Percentiles rank a stretch among this genome's conserved stretches.
phyloP scores from a whole-genome alignment of 495 filamentous ascomycete species.

The Penicillium cinerascens region DNA sequence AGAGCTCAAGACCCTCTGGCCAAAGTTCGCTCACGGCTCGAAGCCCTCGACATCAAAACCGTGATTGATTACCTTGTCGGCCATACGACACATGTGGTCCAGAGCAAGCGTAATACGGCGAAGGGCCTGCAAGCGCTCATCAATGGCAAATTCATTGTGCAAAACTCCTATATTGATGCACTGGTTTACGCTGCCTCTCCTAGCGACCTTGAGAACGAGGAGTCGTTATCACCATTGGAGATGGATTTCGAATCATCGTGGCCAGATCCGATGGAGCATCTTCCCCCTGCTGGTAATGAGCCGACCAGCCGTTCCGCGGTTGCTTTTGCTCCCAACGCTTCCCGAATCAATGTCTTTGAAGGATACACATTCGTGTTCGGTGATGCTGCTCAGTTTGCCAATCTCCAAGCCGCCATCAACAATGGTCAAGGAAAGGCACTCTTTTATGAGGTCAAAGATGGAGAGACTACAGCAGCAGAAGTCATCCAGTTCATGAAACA shows the following conservation, averaged over 20 bases:
- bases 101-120: slow-evolving; percentile 84
- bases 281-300: slow-evolving; percentile 75
- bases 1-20: slow-evolving; percentile 64
- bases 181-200: slow-evolving; percentile 63
- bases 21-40: slow-evolving; percentile 59
- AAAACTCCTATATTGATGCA: slow-evolving; percentile 69
- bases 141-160: slow-evolving; percentile 76
- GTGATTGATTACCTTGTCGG: slow-evolving; percentile 63
- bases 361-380: slow-evolving; percentile 89
- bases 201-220: slow-evolving; percentile 48
- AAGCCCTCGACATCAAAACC: slow-evolving; percentile 84
- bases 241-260: slow-evolving; percentile 76
- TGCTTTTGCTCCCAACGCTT: slow-evolving; percentile 64
- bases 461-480: slow-evolving; percentile 68
- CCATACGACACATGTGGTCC: slow-evolving; percentile 81
- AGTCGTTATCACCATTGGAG: slow-evolving; percentile 66
- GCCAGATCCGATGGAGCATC: slow-evolving; percentile 67
- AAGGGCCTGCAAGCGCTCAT: slow-evolving; percentile 86
- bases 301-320: slow-evolving; percentile 57
- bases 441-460: slow-evolving; percentile 56
- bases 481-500: slow-evolving; percentile 74
- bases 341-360: slow-evolving; percentile 69
- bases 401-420: slow-evolving; percentile 66
- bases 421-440: slow-evolving; percentile 82
- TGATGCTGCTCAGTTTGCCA: slow-evolving; percentile 72